Base-by-base conservation (phyloP, 108 stramenopile species). In the Skeletonema potamos region DNA sequence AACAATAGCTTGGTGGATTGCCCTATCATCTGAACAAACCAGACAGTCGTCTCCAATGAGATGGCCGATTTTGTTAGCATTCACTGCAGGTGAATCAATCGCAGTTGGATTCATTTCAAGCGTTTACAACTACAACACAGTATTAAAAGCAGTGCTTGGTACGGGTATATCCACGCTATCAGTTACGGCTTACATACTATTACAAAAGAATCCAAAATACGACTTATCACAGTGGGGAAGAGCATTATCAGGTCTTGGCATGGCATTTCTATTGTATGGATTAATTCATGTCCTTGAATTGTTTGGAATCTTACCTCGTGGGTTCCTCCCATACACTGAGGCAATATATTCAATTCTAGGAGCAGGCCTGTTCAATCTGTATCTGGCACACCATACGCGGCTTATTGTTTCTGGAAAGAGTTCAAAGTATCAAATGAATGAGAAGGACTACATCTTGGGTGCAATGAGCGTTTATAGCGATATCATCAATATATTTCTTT, bases 401-500 rank as follows among this genome's bases (percentile, higher is more conserved):
- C 70, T 91, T n/a, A 90, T 96, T 79, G 89, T 93, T 6, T 78
- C 79, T 13, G 93, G 92, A 20, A 94, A 92, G 71, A 87, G 92
- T 70, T 41, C 83, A 63, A 94, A 94, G 72, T 93, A 91, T 73
- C 66, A 81, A 62, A 86, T 97, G 88, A 90, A 88, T 70, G 90
- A 92, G 60, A 90, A 97, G 57, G 97, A 98, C 59, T 97, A 96
- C 68, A 90, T 97, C 22, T 72, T 88, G 32, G 98, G 94, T 6
- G 93, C 94, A 17, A 96, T 97, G 85, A 78, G 82, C 17, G 59
- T 97, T 2, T 96, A 95, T 77, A 89, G 90, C 54, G 97, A 98
- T 70, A 88, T 98, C 65, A 83, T 97, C 60, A 96, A 96, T 68
- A 89, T 98, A 4, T 98, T 98, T 70, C 76, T 97, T 32, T 95